Evolutionary conservation across 2,329 filamentous ascomycete genomes (phyloP), one percentile per base, ranked within the genome.

Genomic region (Fusarium agapanthi): DNA sequence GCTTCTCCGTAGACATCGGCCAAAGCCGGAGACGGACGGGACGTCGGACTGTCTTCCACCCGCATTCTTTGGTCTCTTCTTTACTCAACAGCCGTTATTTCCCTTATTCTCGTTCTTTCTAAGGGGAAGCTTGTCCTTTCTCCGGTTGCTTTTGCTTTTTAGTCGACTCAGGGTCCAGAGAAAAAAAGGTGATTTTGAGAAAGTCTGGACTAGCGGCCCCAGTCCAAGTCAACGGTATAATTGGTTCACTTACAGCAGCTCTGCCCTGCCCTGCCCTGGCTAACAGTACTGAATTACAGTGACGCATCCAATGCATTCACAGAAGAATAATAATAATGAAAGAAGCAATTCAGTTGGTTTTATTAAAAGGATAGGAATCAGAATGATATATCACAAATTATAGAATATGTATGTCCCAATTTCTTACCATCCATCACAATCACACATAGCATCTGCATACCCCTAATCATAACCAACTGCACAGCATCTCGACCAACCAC

Each of bases 121-220:
- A 54, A 68, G 65, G 61, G 45, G 54, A 56, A 55, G 37, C 54
- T 61, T 57, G 66, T 44, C 45, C 51, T 40, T 54, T 62, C 61
- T 70, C 53, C 60, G 64, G 62, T 37, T n/a, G 30, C 61, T 76
- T 76, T 76, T 76, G 68, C 73, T 76, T 75, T 72, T 73, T 72
- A 41, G 73, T 77, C 59, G 30, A n/a, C 67, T 69, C 69, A 76
- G 67, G 54, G 54, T 62, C 58, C 48, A 65, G 40, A 61, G 37
- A 54, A 64, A 64, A 65, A 61, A 62, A 76, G 61, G 69, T 73
- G 65, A 73, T 71, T 73, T 58, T 63, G 30, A 11, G 41, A 37
- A 44, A 40, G 41, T 30, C 51, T 65, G 51, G 45, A 41, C 44
- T 44, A 58, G 41, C 44, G 53, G 13, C 48, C 53, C 43, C 35